Base-by-base conservation (phyloP, 208 protist species). In the Herpetomonas samuelpessoai region DNA sequence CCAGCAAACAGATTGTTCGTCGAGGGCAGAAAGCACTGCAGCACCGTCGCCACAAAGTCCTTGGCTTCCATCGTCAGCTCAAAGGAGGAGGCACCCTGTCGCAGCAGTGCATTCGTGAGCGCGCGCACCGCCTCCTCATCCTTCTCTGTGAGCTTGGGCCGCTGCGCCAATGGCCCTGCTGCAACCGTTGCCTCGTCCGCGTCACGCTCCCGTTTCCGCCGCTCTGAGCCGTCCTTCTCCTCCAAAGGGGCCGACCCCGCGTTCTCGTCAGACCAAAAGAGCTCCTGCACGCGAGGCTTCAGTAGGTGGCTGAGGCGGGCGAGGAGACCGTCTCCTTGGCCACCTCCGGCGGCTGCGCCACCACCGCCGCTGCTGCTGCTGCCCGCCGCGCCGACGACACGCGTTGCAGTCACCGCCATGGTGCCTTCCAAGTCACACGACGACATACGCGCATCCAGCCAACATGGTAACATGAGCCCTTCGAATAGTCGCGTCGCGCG, bases 401-500 rank as follows among this genome's bases (percentile, higher is more conserved):
- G 60, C 19, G 78, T 86, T n/a, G 71, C 74, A n/a, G 71, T 68
- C 29, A 89, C 57, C 1, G 81, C 79, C 52, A 81, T 53, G 0
- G 74, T 79, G 12, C 81, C 86, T 50, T 92, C 81, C 19, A 87
- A 41, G 28, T 86, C 86, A 31, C 75, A 79, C 1, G 79, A 85
- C 3, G 86, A 89, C 0, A 65, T 62, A n/a, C 75, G 70, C 22
- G 74, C 4, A 47, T 79, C 72, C 9, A 71, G 71, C 29, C 75
- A 78, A 62, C 67, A 85, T 28, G 72, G 71, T 35, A 79, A 27
- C 74, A 92, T 47, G 19, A 92, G 58, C 7, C 60, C 38, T 0
- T 27, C 26, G 27, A 89, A 64, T 60, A 86, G 84, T 14, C 75
- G 71, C 29, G 84, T 70, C 0, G 81, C 68, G 28, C 73, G 52